phyloP scores from a whole-genome alignment of 345 rosid genomes.

The Boechera divaricarpa region DNA sequence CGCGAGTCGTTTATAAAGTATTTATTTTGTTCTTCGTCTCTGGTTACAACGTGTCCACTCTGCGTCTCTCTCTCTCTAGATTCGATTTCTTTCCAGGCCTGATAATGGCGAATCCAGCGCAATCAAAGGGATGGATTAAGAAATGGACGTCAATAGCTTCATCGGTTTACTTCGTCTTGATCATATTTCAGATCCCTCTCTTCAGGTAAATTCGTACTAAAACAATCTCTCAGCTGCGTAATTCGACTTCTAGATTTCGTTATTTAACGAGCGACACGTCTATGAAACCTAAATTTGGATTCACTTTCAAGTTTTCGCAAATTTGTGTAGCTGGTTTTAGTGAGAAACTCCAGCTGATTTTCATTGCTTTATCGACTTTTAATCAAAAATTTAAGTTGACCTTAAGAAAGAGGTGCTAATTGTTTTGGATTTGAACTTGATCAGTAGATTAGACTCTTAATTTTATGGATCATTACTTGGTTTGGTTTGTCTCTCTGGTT shows the following conservation, averaged over 20 bases:
- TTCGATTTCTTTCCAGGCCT: neutral
- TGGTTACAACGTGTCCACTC: constrained; percentile 30
- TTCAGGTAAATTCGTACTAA: constrained; percentile 60
- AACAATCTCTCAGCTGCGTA: constrained; percentile 13
- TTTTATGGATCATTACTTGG: constrained; percentile 7
- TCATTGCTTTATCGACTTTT: neutral
- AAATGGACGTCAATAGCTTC: constrained; percentile 65
- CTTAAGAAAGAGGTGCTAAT: neutral
- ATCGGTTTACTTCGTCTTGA: constrained; percentile 73
- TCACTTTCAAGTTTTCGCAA: constrained; percentile 14
- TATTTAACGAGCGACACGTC: neutral
- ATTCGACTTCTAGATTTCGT: constrained; percentile 13
- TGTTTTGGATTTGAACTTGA: constrained; percentile 21
- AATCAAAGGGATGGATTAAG: constrained; percentile 64
- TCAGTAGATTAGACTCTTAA: constrained; percentile 8
- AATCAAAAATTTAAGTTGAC: neutral
- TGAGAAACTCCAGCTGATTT: constrained; percentile 17
- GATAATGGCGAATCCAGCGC: constrained; percentile 49
- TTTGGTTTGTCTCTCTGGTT: neutral
- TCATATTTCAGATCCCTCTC: constrained; percentile 91
- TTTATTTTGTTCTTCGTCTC: neutral
- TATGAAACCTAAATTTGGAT: neutral
- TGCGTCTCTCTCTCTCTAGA: neutral
- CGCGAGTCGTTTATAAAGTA: constrained; percentile 16
- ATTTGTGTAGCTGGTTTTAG: constrained; percentile 5